phyloP scores from a whole-genome alignment of 192 early-diverging fungal genomes.

The Chytriomyces sp. region DNA sequence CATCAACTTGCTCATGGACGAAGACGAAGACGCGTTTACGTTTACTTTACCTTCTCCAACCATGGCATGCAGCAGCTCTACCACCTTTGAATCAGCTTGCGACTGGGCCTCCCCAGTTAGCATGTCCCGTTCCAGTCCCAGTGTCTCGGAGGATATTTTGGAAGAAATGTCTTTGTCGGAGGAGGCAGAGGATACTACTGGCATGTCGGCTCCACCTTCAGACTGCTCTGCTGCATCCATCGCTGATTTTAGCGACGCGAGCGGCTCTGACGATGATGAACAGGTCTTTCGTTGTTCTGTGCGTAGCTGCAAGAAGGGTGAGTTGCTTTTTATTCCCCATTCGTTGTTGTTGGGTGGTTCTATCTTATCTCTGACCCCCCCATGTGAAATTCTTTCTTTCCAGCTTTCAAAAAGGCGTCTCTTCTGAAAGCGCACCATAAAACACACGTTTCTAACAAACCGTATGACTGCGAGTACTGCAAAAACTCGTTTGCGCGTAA shows the following conservation, averaged over 20 bases:
- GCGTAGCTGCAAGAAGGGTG: background rate
- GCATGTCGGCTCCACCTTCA: background rate
- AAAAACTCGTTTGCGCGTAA: slow-evolving; percentile 16
- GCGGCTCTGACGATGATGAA: background rate
- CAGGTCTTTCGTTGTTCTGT: background rate
- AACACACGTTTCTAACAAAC: background rate
- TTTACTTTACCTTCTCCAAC: background rate
- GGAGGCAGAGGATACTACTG: background rate
- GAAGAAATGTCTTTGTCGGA: background rate
- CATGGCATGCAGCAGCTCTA: background rate
- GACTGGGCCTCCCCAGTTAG: background rate
- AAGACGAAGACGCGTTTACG: background rate
- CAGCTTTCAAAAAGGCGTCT: slow-evolving; percentile 19
- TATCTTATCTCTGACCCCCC: no score
- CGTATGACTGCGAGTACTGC: slow-evolving; percentile 20
- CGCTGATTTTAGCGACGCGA: background rate
- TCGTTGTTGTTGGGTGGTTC: background rate
- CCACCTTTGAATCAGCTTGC: background rate
- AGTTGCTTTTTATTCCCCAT: background rate
- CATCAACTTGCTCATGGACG: background rate
- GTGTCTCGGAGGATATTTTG: background rate
- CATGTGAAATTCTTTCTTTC: background rate
- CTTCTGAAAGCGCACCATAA: slow-evolving; percentile 21
- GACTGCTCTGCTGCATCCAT: background rate
- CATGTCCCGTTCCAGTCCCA: background rate